Percentiles rank a stretch among this genome's conserved stretches.
phyloP scores from a whole-genome alignment of 2,329 filamentous ascomycete genomes.

The Colletotrichum orbiculare region DNA sequence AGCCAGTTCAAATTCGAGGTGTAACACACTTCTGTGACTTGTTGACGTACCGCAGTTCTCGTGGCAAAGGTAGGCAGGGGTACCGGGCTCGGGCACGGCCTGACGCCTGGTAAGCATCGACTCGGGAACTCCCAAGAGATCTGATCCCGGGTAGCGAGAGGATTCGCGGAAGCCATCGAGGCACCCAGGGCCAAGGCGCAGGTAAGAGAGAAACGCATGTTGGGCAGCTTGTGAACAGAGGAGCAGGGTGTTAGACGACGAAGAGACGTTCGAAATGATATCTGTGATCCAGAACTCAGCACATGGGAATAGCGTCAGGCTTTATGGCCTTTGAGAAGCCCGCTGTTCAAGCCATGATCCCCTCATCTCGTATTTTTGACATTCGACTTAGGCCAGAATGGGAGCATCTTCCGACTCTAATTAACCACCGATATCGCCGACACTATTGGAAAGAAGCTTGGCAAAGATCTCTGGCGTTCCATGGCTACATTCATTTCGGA shows the following conservation, averaged over 20 bases:
- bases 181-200: conserved; percentile 43
- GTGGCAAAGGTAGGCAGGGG: conserved; percentile 57
- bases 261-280: not conserved
- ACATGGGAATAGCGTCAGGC: no score
- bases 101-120: conserved; percentile 54
- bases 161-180: conserved; percentile 40
- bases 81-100: conserved; percentile 43
- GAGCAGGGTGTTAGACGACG: not conserved
- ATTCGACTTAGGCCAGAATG: not conserved
- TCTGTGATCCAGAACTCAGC: no score
- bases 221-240: conserved; percentile 13
- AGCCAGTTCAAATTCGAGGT: not conserved
- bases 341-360: not conserved
- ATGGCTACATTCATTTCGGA: conserved; percentile 3
- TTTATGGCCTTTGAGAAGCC: not conserved
- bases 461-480: conserved; percentile 7
- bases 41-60: conserved; percentile 58
- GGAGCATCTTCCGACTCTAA: not conserved
- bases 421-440: conserved; percentile 24
- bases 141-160: conserved; percentile 27
- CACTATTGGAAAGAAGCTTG: conserved; percentile 26
- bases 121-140: conserved; percentile 43
- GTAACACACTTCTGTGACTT: not conserved
- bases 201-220: conserved; percentile 44
- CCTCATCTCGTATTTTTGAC: not conserved